Evolutionary conservation across 2,329 filamentous ascomycete species (phyloP).

Genomic region (Nemania serpens): DNA sequence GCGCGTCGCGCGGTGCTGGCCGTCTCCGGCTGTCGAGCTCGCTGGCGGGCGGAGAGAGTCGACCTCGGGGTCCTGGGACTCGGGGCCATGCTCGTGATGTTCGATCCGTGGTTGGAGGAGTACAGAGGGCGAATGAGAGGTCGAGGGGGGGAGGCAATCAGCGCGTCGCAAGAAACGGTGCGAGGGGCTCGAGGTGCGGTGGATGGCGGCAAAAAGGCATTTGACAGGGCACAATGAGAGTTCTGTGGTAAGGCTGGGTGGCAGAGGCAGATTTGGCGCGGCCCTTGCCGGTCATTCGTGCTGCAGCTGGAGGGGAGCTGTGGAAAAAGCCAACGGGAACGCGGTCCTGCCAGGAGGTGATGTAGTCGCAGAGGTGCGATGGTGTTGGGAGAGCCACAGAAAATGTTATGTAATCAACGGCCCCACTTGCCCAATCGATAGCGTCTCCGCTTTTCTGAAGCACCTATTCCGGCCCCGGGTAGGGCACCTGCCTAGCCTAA

Average conservation of each 20-base stretch:
- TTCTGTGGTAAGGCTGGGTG: not conserved
- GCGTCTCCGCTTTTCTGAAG: constrained; percentile 17
- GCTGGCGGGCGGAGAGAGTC: constrained; percentile 33
- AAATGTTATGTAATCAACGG: constrained; percentile 27
- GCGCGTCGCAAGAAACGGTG: constrained; percentile 43
- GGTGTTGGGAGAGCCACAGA: constrained; percentile 26
- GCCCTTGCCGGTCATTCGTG: constrained; percentile 21
- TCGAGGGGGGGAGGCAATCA: constrained; percentile 35
- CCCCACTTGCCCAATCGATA: constrained; percentile 29
- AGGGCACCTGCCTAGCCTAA: not conserved
- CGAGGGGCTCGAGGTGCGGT: constrained; percentile 37
- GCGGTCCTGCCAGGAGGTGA: constrained; percentile 31
- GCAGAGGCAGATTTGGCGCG: constrained; percentile 5
- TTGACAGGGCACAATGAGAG: constrained; percentile 30
- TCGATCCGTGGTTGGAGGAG: not conserved
- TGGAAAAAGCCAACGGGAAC: constrained; percentile 24
- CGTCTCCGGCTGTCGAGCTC: constrained; percentile 34
- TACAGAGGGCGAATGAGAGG: constrained; percentile 6
- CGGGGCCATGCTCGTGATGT: constrained; percentile 39
- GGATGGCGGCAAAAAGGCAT: constrained; percentile 41
- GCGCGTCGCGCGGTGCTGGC: constrained; percentile 38
- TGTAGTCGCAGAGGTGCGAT: constrained; percentile 30
- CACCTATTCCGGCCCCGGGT: not conserved
- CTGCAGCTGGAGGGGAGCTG: constrained; percentile 15
- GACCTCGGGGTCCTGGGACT: constrained; percentile 41